Conservation (phyloP, 768 basidiomycete genomes). For the Imleria badia region DNA sequence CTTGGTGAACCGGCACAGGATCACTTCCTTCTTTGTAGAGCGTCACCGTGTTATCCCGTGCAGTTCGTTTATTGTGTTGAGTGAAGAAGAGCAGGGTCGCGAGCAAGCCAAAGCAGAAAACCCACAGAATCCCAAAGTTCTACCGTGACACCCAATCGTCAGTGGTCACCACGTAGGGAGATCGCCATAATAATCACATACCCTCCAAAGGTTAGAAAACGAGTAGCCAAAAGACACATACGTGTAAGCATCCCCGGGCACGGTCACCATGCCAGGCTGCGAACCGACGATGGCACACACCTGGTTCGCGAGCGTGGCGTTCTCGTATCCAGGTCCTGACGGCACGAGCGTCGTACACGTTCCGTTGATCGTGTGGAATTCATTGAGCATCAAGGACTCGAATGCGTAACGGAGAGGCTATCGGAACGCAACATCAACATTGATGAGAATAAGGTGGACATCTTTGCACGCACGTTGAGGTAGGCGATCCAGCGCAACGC, state of each 20-base stretch:
- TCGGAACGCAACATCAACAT: slow-evolving; percentile 33
- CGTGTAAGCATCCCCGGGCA: slow-evolving; percentile 44
- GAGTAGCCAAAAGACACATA: slow-evolving; percentile 29
- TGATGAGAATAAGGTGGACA: slow-evolving; percentile 28
- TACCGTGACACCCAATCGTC: slow-evolving; percentile 5
- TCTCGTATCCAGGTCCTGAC: slow-evolving; percentile 36
- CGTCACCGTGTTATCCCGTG: slow-evolving; percentile 33
- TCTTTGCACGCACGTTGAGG: slow-evolving; percentile 30
- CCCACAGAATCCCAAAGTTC: slow-evolving; percentile 46
- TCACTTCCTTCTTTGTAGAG: slow-evolving; percentile 18
- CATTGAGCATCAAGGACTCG: slow-evolving; percentile 43
- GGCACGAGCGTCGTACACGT: slow-evolving; percentile 35
- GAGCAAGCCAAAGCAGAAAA: slow-evolving; percentile 42
- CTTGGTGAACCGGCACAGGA: not conserved
- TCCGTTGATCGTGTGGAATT: slow-evolving; percentile 43
- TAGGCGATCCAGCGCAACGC: slow-evolving; percentile 21
- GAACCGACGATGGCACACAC: slow-evolving; percentile 46
- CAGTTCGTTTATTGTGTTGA: slow-evolving; percentile 30
- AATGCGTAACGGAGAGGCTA: slow-evolving; percentile 33
- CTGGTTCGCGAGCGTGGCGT: slow-evolving; percentile 34
- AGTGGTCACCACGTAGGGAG: not conserved
- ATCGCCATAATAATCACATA: slow-evolving; percentile 25
- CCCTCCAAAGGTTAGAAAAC: slow-evolving; percentile 35
- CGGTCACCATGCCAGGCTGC: slow-evolving; percentile 37
- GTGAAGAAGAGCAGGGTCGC: slow-evolving; percentile 36